Percentiles rank a stretch among this genome's conserved stretches.
phyloP scores from a whole-genome alignment of 2,329 filamentous ascomycete genomes.

The Aspergillus flavus region DNA sequence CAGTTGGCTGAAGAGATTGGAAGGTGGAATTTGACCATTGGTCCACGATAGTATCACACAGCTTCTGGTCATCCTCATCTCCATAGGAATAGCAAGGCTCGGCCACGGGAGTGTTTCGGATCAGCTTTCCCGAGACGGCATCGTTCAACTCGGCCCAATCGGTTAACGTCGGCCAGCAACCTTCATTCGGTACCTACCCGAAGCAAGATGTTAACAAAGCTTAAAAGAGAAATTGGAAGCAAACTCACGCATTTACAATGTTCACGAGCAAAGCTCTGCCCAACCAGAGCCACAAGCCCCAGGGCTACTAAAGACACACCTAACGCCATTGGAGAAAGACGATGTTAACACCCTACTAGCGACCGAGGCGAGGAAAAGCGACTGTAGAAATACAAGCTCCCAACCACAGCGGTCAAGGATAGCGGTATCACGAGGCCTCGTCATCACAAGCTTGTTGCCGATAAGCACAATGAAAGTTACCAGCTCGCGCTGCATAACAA shows the following conservation, averaged over 20 bases:
- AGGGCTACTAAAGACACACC: neutral
- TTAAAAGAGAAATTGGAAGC: neutral
- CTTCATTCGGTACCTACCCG: neutral
- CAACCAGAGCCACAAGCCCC: neutral
- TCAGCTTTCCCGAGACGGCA: neutral
- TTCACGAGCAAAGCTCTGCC: neutral
- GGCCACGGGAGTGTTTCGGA: neutral
- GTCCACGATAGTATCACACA: neutral
- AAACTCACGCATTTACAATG: neutral
- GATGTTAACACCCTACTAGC: neutral
- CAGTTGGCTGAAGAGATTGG: neutral
- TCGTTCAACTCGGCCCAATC: slow-evolving; percentile 4
- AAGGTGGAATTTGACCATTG: neutral
- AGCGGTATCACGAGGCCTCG: neutral
- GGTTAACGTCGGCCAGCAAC: neutral
- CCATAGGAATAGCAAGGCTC: neutral
- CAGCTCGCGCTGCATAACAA: neutral
- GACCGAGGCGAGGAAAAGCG: too few species aligned
- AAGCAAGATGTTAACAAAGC: neutral
- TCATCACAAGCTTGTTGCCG: neutral
- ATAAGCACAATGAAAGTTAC: neutral
- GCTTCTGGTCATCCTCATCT: neutral
- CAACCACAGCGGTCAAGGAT: neutral
- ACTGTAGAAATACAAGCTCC: neutral
- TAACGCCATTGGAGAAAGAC: neutral